phyloP scores from a whole-genome alignment of 495 filamentous ascomycete species.

The Podospora comata region DNA sequence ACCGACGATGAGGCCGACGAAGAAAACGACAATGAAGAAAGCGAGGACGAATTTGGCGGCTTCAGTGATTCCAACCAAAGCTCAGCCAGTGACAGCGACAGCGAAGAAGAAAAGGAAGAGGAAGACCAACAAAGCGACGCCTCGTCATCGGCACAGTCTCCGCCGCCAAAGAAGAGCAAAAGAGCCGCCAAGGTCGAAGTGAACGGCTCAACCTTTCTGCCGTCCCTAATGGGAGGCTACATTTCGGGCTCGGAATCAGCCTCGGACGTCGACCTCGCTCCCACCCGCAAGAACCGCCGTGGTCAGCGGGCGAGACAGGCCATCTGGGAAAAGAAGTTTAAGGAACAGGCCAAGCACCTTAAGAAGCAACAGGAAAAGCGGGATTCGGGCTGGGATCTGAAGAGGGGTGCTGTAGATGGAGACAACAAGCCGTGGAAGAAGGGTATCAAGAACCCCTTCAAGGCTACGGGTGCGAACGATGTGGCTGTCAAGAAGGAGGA shows the following conservation, averaged over 20 bases:
- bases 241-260: constrained; percentile 78
- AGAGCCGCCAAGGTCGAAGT: constrained; percentile 30
- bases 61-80: constrained; percentile 16
- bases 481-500: constrained; percentile 13
- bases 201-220: constrained; percentile 70
- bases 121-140: constrained; percentile 9
- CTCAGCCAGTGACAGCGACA: constrained; percentile 17
- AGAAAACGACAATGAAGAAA: constrained; percentile 13
- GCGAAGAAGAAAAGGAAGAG: constrained; percentile 28
- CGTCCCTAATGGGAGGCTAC: constrained; percentile 86
- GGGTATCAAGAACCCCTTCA: constrained; percentile 33
- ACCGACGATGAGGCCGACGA: constrained; percentile 22
- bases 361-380: constrained; percentile 26
- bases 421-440: constrained; percentile 47
- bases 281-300: constrained; percentile 71
- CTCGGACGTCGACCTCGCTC: constrained; percentile 51
- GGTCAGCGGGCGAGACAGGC: constrained; percentile 83
- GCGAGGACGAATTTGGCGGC: constrained; percentile 17
- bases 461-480: constrained; percentile 19
- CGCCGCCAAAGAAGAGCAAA: constrained; percentile 38
- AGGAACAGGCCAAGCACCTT: constrained; percentile 39
- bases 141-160: constrained; percentile 29
- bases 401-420: constrained; percentile 44
- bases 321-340: constrained; percentile 89
- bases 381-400: constrained; percentile 53